Base-by-base conservation (phyloP, 495 filamentous ascomycete species). In the Hypoxylon perforatum region DNA sequence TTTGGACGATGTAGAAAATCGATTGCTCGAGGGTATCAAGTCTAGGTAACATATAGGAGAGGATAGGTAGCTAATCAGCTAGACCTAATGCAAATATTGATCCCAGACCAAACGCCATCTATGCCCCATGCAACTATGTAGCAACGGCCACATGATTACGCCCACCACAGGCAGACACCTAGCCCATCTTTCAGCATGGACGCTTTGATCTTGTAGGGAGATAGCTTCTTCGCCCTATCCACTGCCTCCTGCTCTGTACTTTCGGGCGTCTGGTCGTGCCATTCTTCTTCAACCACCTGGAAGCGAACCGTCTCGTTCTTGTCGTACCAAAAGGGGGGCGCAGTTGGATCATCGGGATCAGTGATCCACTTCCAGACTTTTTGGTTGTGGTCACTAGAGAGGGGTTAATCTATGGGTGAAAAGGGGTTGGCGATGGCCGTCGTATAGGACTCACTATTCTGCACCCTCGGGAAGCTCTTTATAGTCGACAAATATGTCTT, bases 241-340 rank as follows among this genome's bases (percentile, higher is more conserved):
- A 80, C 61, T 23, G 81, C 76, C 42, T 81, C 84, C 17, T 86
- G 80, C 54, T 85, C 81, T 10, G 88, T 88, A 28, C 83, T 86
- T 48, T 85, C 85, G 3, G 94, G 94, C 6, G 89, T 87, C 75
- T 96, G 90, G 70, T 98, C 94, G 39, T 91, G 84, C 90, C 94
- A 99, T 50, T 88, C 81, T 80, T 99, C 95, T 22, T 86, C 81
- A 57, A 94, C 86, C 15, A 98, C 87, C 19, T 90, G 84, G 71
- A 97, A 91, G 12, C 92, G 88, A 8, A 97, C 94, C 59, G 90
- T 82, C 78, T 98, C 95, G 65, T 91, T 87, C 58, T 89, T 89
- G 77, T 99, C 95, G 77, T 92, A 96, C 70, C 88, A 95, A 73
- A n/a, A 94, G 87, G 14, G 85, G 81, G 21, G 87, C 79, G 14